Evolutionary conservation across 1,284 basidiomycete genomes (phyloP), one percentile per base, ranked within the genome.

Genomic region (Microbotryum lychnidis-dioicae): DNA sequence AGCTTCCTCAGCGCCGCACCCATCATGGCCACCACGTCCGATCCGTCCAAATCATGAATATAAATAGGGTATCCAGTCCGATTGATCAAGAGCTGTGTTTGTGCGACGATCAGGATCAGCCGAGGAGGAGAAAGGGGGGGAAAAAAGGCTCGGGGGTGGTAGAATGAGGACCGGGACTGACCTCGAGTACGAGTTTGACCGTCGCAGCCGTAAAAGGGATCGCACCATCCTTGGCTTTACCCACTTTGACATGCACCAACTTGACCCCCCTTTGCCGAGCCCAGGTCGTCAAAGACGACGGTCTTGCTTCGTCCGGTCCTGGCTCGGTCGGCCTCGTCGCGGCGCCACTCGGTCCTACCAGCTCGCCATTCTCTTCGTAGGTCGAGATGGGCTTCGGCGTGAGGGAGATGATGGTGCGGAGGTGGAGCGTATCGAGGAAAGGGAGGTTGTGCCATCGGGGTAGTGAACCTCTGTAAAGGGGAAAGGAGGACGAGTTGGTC

Each of bases 21-120:
- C 47, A 60, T 51, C 20, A 60, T 56, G 25, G 53, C 23, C 6
- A 60, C 14, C n/a, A 60, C 58, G 54, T 60, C 54, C n/a, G 53
- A 56, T 20, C 58, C 58, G n/a, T 60, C 58, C 6, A 60, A 33
- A n/a, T 60, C 58, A 42, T 60, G 58, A 5, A 60, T 31, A 16
- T 60, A 60, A 10, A 55, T 56, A 18, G 58, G 58, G 6, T 49
- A 54, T 10, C 46, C 47, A 44, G 25, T 51, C 20, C 44, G 31
- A n/a, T 16, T 20, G 25, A 58, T 27, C 27, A 58, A 23, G 6
- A 58, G 49, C 57, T 58, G 57, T 23, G 37, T 27, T 8, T 1
- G 49, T 9, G 56, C n/a, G 8, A 9, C 48, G 2, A 10, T 6
- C 18, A 14, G 18, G 6, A 37, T 49, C 27, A 48, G 27, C 54